Conservation (phyloP, 2,329 filamentous ascomycete genomes). For the Incumbomyces lentus region DNA sequence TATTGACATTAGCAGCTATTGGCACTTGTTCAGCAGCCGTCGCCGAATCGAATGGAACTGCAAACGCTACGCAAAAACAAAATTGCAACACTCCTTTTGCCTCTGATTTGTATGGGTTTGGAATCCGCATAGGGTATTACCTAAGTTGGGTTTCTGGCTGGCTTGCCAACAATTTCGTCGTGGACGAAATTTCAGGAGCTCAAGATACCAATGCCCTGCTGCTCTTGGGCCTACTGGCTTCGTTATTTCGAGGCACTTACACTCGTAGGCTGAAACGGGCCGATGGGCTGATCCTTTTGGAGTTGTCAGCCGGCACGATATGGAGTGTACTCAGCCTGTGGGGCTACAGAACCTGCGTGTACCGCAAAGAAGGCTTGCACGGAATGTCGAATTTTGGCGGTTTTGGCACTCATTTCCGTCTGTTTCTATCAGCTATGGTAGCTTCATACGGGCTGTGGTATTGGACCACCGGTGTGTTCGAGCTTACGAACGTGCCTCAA, state of each 20-base stretch:
- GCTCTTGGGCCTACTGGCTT: not conserved
- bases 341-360: not conserved
- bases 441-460: slow-evolving; percentile 9
- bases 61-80: too few species aligned
- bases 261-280: not conserved
- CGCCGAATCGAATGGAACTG: not conserved
- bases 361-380: slow-evolving; percentile 7
- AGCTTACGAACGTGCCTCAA: too few species aligned
- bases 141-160: slow-evolving; percentile 13
- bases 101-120: slow-evolving; percentile 14
- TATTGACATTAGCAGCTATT: too few species aligned
- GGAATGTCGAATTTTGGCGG: slow-evolving; percentile 12
- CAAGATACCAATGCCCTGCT: slow-evolving; percentile 3
- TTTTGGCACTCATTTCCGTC: slow-evolving; percentile 11
- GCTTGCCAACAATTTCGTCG: slow-evolving; percentile 6
- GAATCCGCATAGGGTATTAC: slow-evolving; percentile 14
- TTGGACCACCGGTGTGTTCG: not conserved
- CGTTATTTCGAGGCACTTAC: not conserved
- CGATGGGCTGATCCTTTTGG: not conserved
- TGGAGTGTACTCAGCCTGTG: not conserved
- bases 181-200: not conserved
- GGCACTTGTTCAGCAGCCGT: not conserved
- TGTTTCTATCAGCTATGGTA: slow-evolving; percentile 9
- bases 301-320: not conserved
- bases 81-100: too few species aligned